Base-by-base conservation (phyloP, 495 filamentous ascomycete species). In the Entonaema liquescens region DNA sequence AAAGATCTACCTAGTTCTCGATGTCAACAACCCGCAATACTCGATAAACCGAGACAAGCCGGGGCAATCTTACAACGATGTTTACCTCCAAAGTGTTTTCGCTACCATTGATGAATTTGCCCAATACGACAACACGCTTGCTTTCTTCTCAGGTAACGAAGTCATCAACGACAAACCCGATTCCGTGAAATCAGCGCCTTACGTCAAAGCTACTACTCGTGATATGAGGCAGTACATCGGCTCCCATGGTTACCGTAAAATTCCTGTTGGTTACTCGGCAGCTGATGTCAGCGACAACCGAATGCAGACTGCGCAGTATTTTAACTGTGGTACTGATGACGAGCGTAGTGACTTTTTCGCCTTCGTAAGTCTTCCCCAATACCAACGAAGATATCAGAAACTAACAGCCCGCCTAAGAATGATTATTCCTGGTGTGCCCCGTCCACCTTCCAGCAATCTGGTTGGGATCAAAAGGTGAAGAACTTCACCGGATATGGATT, bases 141-240 rank as follows among this genome's bases (percentile, higher is more conserved):
- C 92, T 55, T 98, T 98, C 89, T 97, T 97, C 85, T 96, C 94
- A 17, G 95, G 93, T 40, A 98, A 98, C 78, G 95, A 98, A 82
- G 94, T 97, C 69, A 93, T 97, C 85, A 96, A 98, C 83, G 89
- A 91, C 67, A 86, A 89, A 66, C 71, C 78, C 42, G 83, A 85
- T 5, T 95, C 91, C 2, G 93, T 92, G 55, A 78, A 82, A 59
- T 83, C 88, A 49, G 95, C 94, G 9, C 91, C 92, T 15, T 95
- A 93, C 74, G 92, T 98, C 80, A 98, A 98, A 85, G 95, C 95
- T 26, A 90, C 92, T 40, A 97, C 92, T 38, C 89, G 95, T 79
- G 95, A 98, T 77, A 92, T 97, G 82, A 92, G 91, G 77, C 87
- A 92, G 75, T 98, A 94, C 79, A 91, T 98, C 75, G 84, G 83